A percentile compares a stretch with the other conserved stretches of the same genome.
Conservation (phyloP, 345 rosid species). For the Citrus medica region DNA sequence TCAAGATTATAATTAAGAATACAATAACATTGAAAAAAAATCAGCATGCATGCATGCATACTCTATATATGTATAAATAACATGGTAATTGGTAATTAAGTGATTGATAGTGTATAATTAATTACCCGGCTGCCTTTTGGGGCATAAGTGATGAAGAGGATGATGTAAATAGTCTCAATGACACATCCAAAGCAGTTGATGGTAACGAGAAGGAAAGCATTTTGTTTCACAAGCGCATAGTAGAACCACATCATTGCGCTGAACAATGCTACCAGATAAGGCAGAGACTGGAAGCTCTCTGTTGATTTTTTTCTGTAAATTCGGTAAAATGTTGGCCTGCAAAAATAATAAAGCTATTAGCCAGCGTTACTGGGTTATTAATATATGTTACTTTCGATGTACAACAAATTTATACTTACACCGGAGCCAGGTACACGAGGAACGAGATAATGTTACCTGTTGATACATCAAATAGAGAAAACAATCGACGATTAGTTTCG, state of each 20-base stretch:
- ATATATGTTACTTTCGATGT: no score
- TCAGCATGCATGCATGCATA: no score
- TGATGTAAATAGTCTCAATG: conserved; percentile 62
- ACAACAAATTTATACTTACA: conserved; percentile 44
- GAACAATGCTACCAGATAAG: conserved; percentile 81
- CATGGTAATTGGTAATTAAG: background rate
- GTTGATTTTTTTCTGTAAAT: conserved; percentile 72
- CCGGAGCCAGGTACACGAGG: conserved; percentile 75
- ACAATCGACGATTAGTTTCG: background rate
- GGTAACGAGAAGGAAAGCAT: conserved; percentile 72
- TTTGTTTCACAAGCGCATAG: conserved; percentile 61
- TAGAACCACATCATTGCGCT: conserved; percentile 93
- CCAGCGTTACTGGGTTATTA: background rate
- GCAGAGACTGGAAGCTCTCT: conserved; percentile 73
- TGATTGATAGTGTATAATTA: background rate
- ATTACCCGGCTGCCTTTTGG: conserved; percentile 47
- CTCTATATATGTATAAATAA: no score
- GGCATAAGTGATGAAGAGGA: conserved; percentile 60
- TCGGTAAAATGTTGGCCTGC: conserved; percentile 78
- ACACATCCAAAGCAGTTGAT: conserved; percentile 80
- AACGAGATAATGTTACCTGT: conserved; percentile 76
- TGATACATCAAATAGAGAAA: background rate
- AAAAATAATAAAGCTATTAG: background rate
- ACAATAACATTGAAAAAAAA: background rate
- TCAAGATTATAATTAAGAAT: background rate